Evolutionary conservation across 169 alveolate species (phyloP).

Genomic region (Cryptosporidium sp.): DNA sequence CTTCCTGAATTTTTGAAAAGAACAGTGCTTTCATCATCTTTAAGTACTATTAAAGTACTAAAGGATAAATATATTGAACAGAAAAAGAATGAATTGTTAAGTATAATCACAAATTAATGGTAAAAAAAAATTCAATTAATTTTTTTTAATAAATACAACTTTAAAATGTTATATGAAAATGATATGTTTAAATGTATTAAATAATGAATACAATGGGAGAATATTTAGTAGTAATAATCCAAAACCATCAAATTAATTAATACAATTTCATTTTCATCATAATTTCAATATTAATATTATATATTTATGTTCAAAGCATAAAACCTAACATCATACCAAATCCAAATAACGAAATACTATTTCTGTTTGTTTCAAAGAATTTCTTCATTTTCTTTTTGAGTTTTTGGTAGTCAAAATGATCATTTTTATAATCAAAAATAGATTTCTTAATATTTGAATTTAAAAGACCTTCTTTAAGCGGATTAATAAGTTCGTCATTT

Average conservation of each 20-base stretch:
- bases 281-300: not conserved
- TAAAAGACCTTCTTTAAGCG: conserved; percentile 37
- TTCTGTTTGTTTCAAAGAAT: conserved; percentile 44
- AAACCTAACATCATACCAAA: conserved; percentile 58
- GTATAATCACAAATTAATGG: not conserved
- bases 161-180: not conserved
- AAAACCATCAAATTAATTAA: not conserved
- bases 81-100: conserved; percentile 45
- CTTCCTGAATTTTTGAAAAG: conserved; percentile 62
- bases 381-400: conserved; percentile 22
- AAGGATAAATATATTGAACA: conserved; percentile 47
- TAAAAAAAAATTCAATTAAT: not conserved
- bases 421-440: conserved; percentile 18
- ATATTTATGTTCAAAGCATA: not conserved
- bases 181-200: not conserved
- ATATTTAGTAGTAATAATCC: not conserved
- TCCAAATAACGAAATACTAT: conserved; percentile 43
- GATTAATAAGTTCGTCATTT: conserved; percentile 36
- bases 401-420: conserved; percentile 23
- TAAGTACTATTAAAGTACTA: conserved; percentile 63
- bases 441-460: conserved; percentile 57
- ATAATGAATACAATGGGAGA: not conserved
- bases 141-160: not conserved
- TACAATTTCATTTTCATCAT: not conserved
- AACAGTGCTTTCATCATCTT: conserved; percentile 33